These are phyloP conservation scores for Cladosporium sphaerospermum DNA, from an alignment of 2,329 filamentous ascomycete species.

Conservation along the genomic window DNA sequence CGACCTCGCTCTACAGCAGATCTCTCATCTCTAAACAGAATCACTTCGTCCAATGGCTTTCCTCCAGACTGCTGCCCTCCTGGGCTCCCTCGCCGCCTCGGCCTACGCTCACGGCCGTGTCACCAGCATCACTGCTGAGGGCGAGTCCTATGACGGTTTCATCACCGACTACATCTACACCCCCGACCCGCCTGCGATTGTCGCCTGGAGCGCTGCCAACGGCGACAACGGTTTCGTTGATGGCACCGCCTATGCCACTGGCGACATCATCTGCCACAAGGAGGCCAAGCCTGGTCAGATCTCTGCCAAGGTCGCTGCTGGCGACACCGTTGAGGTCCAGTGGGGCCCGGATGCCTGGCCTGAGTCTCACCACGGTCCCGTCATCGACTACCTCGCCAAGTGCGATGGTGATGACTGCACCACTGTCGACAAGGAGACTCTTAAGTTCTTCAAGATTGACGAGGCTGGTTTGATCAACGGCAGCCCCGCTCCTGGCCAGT, in stretches of 20 bases:
- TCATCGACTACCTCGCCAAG: slow-evolving; percentile 60
- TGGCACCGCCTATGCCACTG: slow-evolving; percentile 17
- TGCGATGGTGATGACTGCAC: slow-evolving; percentile 50
- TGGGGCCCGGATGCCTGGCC: slow-evolving; percentile 57
- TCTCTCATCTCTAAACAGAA: neutral
- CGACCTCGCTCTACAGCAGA: slow-evolving; percentile 1
- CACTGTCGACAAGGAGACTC: slow-evolving; percentile 45
- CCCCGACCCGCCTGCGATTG: slow-evolving; percentile 1
- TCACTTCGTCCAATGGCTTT: slow-evolving; percentile 20
- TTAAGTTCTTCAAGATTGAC: slow-evolving; percentile 61
- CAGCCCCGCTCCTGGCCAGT: slow-evolving; percentile 40
- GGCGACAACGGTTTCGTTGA: slow-evolving; percentile 35
- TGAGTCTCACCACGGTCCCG: slow-evolving; percentile 55
- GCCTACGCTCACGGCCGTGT: slow-evolving; percentile 12
- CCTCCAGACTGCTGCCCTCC: slow-evolving; percentile 22
- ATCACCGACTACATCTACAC: slow-evolving; percentile 11
- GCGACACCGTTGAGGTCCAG: slow-evolving; percentile 51
- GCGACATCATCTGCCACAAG: slow-evolving; percentile 43
- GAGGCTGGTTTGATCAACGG: slow-evolving; percentile 47
- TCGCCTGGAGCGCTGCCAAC: slow-evolving; percentile 13
- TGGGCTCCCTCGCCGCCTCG: slow-evolving; percentile 19
- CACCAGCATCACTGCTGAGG: slow-evolving; percentile 5
- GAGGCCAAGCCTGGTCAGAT: slow-evolving; percentile 45
- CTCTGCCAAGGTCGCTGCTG: slow-evolving; percentile 54
- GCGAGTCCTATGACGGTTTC: slow-evolving; percentile 3